These are phyloP conservation scores for Didymella keratinophila DNA, from an alignment of 2,329 filamentous ascomycete genomes.

Conservation along the genomic window DNA sequence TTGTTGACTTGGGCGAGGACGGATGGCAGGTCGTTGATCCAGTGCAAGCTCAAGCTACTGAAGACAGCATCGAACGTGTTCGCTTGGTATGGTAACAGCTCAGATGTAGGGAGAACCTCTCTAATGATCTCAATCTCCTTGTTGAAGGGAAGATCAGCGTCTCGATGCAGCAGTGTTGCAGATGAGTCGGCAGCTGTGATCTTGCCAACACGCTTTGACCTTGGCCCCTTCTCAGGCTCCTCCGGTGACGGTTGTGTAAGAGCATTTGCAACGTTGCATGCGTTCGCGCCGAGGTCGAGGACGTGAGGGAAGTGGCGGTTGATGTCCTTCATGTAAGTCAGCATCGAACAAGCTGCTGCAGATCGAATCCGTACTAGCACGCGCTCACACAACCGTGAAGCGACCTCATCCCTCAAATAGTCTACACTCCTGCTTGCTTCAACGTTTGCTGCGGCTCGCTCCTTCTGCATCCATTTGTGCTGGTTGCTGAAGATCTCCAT, in stretches of 20 bases:
- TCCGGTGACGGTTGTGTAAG: constrained; percentile 70
- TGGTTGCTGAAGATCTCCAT: constrained; percentile 91
- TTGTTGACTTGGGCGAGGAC: constrained; percentile 84
- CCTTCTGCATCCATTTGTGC: constrained; percentile 90
- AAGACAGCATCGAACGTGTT: constrained; percentile 88
- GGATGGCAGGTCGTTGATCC: constrained; percentile 95
- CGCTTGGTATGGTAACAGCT: constrained; percentile 76
- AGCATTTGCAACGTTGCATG: constrained; percentile 89
- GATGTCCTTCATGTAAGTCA: constrained; percentile 72
- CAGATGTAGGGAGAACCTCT: constrained; percentile 76
- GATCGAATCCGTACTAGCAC: constrained; percentile 67
- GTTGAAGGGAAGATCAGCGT: constrained; percentile 78
- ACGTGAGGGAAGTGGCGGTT: constrained; percentile 84
- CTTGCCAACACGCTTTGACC: constrained; percentile 74
- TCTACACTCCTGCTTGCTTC: constrained; percentile 81
- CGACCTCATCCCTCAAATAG: constrained; percentile 93
- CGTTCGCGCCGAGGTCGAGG: constrained; percentile 93
- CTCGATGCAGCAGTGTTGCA: constrained; percentile 77
- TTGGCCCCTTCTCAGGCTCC: constrained; percentile 67
- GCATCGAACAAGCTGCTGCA: not conserved
- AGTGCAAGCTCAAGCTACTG: constrained; percentile 89
- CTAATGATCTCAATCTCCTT: constrained; percentile 74
- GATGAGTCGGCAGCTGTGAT: constrained; percentile 87
- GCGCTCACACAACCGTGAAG: constrained; percentile 81
- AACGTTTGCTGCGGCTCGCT: constrained; percentile 76